phyloP scores from a whole-genome alignment of 2,329 filamentous ascomycete species.

The Whalleya microplaca region DNA sequence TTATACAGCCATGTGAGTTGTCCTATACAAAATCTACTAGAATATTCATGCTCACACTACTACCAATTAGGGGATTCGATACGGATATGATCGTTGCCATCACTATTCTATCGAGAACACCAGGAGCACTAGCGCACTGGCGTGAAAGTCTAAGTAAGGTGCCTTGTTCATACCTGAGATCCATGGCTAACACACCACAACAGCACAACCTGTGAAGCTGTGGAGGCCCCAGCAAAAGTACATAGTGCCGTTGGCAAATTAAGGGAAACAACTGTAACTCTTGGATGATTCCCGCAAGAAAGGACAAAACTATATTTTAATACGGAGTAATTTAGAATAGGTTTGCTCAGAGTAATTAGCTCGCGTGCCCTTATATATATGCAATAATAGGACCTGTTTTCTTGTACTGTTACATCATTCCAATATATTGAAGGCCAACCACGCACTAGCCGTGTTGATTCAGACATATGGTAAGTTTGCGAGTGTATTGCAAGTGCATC shows the following conservation, averaged over 20 bases:
- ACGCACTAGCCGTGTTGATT: too few relatives aligned
- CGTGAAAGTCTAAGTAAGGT: slow-evolving; percentile 35
- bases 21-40: not conserved
- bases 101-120: slow-evolving; percentile 30
- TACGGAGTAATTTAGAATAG: not conserved
- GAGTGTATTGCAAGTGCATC: too few relatives aligned
- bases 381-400: not conserved
- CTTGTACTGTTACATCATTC: too few relatives aligned
- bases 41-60: not conserved
- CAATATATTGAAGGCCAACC: too few relatives aligned
- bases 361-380: not conserved
- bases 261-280: not conserved
- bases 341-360: not conserved
- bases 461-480: too few relatives aligned
- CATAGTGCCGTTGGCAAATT: slow-evolving; percentile 26
- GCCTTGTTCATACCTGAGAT: slow-evolving; percentile 2
- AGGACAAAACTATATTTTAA: slow-evolving; percentile 1
- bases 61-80: slow-evolving; percentile 33
- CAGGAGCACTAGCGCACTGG: slow-evolving; percentile 38
- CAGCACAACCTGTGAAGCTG: slow-evolving; percentile 34
- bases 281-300: not conserved
- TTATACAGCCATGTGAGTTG: slow-evolving; percentile 42
- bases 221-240: slow-evolving; percentile 39
- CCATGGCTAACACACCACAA: slow-evolving; percentile 9
- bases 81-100: slow-evolving; percentile 37